These are phyloP conservation scores for Alternaria sp. DNA, from an alignment of 2,329 filamentous ascomycete species.

Conservation along the genomic window DNA sequence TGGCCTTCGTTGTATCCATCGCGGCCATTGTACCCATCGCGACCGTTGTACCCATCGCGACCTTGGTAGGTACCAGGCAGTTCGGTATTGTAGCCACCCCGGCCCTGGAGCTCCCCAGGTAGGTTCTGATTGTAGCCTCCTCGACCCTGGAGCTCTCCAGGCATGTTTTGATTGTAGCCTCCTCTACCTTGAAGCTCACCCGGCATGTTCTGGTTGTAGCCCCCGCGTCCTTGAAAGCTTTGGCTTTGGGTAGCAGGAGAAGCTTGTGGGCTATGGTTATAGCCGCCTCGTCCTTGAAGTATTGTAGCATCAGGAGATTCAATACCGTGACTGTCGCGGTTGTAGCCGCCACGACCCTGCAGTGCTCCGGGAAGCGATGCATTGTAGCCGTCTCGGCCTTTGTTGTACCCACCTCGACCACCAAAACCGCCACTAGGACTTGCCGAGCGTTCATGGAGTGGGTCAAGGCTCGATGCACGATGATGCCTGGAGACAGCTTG, in stretches of 20 bases:
- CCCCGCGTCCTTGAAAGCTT: slow-evolving; percentile 42
- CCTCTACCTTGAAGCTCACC: slow-evolving; percentile 43
- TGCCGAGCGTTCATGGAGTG: slow-evolving; percentile 41
- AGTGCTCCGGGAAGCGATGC: slow-evolving; percentile 38
- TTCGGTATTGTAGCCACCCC: slow-evolving; percentile 45
- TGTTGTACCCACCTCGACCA: slow-evolving; percentile 46
- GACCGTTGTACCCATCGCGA: slow-evolving; percentile 49
- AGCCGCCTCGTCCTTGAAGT: slow-evolving; percentile 30
- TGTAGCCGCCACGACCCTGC: slow-evolving; percentile 45
- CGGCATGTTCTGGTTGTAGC: slow-evolving; percentile 41
- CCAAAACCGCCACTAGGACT: slow-evolving; percentile 45
- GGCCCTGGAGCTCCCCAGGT: slow-evolving; percentile 40
- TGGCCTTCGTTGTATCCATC: slow-evolving; percentile 45
- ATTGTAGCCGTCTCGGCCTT: slow-evolving; percentile 51
- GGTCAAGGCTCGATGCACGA: slow-evolving; percentile 41
- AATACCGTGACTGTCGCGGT: slow-evolving; percentile 31
- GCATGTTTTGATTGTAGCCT: slow-evolving; percentile 45
- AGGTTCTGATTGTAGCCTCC: slow-evolving; percentile 42
- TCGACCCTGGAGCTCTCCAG: slow-evolving; percentile 45
- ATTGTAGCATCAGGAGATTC: slow-evolving; percentile 34
- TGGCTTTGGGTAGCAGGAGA: slow-evolving; percentile 30
- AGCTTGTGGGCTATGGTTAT: slow-evolving; percentile 25
- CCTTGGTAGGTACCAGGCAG: slow-evolving; percentile 45
- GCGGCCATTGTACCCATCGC: slow-evolving; percentile 45
- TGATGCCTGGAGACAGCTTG: slow-evolving; percentile 41